A percentile compares a stretch with the other conserved stretches of the same genome.
Evolutionary conservation across 352 stramenopile genomes (phyloP).

Genomic region (Phytophthora quininea): DNA sequence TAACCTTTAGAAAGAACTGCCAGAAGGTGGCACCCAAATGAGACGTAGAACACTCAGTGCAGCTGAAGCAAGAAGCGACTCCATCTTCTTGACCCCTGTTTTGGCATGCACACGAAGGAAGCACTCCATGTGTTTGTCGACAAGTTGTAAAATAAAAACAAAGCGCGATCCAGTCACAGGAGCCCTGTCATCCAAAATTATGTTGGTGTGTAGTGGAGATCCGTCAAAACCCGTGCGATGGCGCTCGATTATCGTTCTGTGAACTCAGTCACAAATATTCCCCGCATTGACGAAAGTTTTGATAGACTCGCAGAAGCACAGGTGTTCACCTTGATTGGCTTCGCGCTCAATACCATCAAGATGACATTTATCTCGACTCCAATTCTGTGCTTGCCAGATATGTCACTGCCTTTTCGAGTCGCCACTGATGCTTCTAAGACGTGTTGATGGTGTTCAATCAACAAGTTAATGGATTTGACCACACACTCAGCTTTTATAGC

Average conservation of each 20-base stretch:
- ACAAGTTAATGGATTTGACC: constrained; percentile 7
- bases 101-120: constrained; percentile 8
- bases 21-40: constrained; percentile 10
- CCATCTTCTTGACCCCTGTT: constrained; percentile 8
- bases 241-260: constrained; percentile 9
- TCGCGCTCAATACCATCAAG: constrained; percentile 18
- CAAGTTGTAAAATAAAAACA: neutral
- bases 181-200: neutral
- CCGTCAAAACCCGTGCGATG: neutral
- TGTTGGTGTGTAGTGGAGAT: constrained; percentile 5
- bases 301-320: constrained; percentile 1
- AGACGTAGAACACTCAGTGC: constrained; percentile 9
- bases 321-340: constrained; percentile 28
- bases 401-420: constrained; percentile 7
- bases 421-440: constrained; percentile 6
- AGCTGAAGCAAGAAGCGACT: constrained; percentile 4
- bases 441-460: constrained; percentile 11
- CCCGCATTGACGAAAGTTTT: constrained; percentile 13
- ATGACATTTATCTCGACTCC: constrained; percentile 11
- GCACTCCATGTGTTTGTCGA: constrained; percentile 7
- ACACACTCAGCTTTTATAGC: constrained; percentile 10
- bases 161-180: constrained; percentile 16
- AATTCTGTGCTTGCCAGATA: constrained; percentile 14
- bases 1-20: constrained; percentile 6
- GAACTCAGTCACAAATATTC: constrained; percentile 5